Evolutionary conservation across 441 rosid species (phyloP).

Genomic region (Adansonia madagascariensis): DNA sequence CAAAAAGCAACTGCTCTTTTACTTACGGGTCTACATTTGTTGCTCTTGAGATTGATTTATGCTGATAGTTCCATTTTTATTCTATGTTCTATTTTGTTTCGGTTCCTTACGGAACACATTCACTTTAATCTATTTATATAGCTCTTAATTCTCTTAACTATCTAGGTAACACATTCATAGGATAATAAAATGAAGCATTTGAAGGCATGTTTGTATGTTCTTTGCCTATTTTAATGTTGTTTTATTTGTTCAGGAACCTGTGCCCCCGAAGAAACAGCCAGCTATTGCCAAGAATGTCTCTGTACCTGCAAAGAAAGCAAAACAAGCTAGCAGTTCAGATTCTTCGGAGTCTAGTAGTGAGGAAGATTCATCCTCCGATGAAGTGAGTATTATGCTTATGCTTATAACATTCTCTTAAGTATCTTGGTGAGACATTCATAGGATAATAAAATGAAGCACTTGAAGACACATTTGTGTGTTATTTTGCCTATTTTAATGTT

Average conservation of each 20-base stretch:
- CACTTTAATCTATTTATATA: background rate
- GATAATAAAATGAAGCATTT: background rate
- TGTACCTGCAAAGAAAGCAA: slow-evolving; percentile 35
- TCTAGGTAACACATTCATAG: background rate
- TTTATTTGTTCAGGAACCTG: slow-evolving; percentile 28
- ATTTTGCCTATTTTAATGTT: background rate
- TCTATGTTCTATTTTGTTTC: background rate
- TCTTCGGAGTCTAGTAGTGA: slow-evolving; percentile 44
- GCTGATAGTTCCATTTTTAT: background rate
- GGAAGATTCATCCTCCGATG: slow-evolving; percentile 28
- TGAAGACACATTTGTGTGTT: background rate
- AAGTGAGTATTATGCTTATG: slow-evolving; percentile 4
- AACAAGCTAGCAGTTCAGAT: slow-evolving; percentile 42
- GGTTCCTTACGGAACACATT: background rate
- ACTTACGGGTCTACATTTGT: background rate
- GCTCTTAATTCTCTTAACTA: background rate
- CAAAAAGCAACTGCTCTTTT: background rate
- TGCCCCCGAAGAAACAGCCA: slow-evolving; percentile 35
- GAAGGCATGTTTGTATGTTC: background rate
- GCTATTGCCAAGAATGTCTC: slow-evolving; percentile 42
- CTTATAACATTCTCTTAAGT: background rate
- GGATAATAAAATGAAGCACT: background rate
- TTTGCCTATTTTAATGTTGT: background rate
- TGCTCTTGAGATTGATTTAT: background rate
- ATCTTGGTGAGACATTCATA: background rate